These are phyloP conservation scores for Spathaspora girioi DNA, from an alignment of 805 yeast genomes.

Conservation along the genomic window DNA sequence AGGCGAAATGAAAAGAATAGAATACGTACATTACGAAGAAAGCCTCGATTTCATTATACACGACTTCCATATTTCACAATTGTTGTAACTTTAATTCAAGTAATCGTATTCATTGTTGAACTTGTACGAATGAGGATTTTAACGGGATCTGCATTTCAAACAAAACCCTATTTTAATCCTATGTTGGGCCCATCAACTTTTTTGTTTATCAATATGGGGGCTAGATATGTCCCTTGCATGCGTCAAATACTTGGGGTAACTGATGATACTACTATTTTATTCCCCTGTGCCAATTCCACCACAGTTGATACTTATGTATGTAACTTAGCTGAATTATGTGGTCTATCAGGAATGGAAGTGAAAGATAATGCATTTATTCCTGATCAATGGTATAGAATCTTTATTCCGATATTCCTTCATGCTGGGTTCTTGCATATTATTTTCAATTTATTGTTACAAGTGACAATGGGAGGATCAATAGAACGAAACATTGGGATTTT, in stretches of 20 bases:
- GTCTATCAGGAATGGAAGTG: conserved; percentile 46
- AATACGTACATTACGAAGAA: conserved; percentile 18
- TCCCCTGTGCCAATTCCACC: conserved; percentile 73
- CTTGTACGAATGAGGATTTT: conserved; percentile 50
- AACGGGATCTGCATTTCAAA: conserved; percentile 65
- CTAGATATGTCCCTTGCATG: conserved; percentile 72
- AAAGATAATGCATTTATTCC: conserved; percentile 39
- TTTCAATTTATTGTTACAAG: conserved; percentile 59
- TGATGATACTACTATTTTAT: conserved; percentile 38
- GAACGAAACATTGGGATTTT: conserved; percentile 56
- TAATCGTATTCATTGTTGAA: conserved; percentile 60
- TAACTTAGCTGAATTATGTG: conserved; percentile 55
- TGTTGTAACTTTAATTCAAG: conserved; percentile 43
- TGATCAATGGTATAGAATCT: conserved; percentile 64
- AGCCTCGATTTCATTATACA: conserved; percentile 34
- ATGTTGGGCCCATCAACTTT: conserved; percentile 76
- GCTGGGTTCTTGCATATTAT: conserved; percentile 70
- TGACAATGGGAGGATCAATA: conserved; percentile 56
- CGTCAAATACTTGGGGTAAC: conserved; percentile 48
- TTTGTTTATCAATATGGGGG: conserved; percentile 64
- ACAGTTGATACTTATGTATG: conserved; percentile 52
- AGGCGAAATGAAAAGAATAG: conserved; percentile 22
- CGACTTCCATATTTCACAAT: conserved; percentile 40
- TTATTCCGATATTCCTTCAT: conserved; percentile 69
- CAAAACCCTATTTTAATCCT: conserved; percentile 70